Conservation (phyloP, 2,329 filamentous ascomycete genomes). For the Botryosphaeria dothidea region DNA sequence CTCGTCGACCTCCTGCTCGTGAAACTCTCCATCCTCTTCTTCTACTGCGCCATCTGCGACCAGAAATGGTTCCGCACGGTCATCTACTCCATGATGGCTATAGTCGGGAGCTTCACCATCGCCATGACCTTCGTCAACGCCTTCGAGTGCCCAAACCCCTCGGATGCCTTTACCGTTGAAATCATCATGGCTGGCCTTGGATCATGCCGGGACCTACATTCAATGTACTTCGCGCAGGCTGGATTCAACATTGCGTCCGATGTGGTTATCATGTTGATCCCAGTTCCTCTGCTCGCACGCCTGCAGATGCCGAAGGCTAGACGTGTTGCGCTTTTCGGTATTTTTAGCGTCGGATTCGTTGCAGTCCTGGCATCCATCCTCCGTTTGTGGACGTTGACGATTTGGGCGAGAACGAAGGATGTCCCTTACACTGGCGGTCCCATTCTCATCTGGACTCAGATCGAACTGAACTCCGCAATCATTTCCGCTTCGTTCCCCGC, state of each 20-base stretch:
- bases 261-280: slow-evolving; percentile 45
- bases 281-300: slow-evolving; percentile 47
- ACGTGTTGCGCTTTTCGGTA: slow-evolving; percentile 52
- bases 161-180: slow-evolving; percentile 30
- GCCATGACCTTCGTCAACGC: slow-evolving; percentile 29
- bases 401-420: slow-evolving; percentile 32
- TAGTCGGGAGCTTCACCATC: slow-evolving; percentile 34
- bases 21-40: slow-evolving; percentile 36
- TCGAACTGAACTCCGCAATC: slow-evolving; percentile 51
- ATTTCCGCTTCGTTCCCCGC: slow-evolving; percentile 48
- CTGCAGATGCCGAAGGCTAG: slow-evolving; percentile 52
- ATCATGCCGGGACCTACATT: slow-evolving; percentile 35
- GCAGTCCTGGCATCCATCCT: slow-evolving; percentile 37
- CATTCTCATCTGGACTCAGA: slow-evolving; percentile 47
- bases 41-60: slow-evolving; percentile 38
- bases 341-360: slow-evolving; percentile 38
- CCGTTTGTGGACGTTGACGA: slow-evolving; percentile 38
- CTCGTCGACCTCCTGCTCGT: slow-evolving; percentile 30
- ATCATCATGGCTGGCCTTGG: slow-evolving; percentile 27
- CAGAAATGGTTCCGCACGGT: slow-evolving; percentile 32
- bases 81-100: slow-evolving; percentile 31
- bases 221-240: slow-evolving; percentile 38
- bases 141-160: slow-evolving; percentile 36
- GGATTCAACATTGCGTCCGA: slow-evolving; percentile 45
- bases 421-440: slow-evolving; percentile 31